phyloP scores from a whole-genome alignment of 306 rosid genomes.

The Vigna trinervia region DNA sequence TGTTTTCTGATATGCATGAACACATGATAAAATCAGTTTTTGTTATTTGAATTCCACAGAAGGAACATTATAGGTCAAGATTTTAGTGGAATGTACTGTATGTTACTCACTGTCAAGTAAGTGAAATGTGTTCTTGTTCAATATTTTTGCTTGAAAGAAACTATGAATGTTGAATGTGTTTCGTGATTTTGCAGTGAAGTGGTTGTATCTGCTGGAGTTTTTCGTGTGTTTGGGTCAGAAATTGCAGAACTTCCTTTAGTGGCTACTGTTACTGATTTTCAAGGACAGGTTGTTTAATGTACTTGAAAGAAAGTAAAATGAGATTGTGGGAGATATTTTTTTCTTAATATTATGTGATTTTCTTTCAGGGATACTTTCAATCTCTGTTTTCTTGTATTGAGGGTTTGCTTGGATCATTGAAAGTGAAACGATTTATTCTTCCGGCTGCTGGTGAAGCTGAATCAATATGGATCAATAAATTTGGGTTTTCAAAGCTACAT shows the following conservation, averaged over 20 bases:
- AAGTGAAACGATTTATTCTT: constrained; percentile 63
- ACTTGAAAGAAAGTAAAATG: background rate
- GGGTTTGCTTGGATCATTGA: constrained; percentile 57
- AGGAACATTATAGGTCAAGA: constrained; percentile 60
- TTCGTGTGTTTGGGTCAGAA: constrained; percentile 79
- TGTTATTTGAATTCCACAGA: constrained; percentile 51
- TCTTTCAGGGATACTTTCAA: constrained; percentile 75
- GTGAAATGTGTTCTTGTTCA: constrained; percentile 24
- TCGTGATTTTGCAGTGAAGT: constrained; percentile 50
- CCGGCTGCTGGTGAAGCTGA: constrained; percentile 78
- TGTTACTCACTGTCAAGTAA: constrained; percentile 77
- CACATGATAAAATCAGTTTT: background rate
- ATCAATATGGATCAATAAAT: constrained; percentile 76
- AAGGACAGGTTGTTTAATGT: constrained; percentile 68
- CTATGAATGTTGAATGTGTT: constrained; percentile 19
- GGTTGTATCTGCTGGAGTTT: constrained; percentile 71
- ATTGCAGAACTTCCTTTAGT: constrained; percentile 93
- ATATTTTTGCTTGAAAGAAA: background rate
- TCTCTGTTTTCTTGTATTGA: constrained; percentile 71
- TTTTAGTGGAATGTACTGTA: constrained; percentile 84
- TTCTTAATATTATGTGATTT: background rate
- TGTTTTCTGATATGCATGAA: background rate
- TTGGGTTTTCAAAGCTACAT: constrained; percentile 62
- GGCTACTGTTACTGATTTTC: constrained; percentile 63
- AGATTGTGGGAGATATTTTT: too few species aligned